Evolutionary conservation across 371 early-diverging fungal species (phyloP), one percentile per base, ranked within the genome.

Genomic region (Nematocida sp.): DNA sequence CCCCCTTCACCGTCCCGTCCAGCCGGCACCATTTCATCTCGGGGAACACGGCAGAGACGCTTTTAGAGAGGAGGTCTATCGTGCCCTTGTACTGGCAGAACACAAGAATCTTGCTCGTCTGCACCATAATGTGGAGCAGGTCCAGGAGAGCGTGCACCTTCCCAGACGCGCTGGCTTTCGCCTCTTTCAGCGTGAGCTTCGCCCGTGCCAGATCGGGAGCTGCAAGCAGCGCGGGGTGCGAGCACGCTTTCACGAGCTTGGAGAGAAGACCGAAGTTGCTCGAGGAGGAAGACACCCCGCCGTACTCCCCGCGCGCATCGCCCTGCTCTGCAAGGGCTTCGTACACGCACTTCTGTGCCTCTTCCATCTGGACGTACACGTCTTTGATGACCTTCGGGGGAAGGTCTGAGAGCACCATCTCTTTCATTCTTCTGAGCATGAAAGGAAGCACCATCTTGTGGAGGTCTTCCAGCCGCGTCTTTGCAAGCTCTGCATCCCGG

Each of bases 311-410:
- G 4, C 32, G 8, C 0, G 27, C 25, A n/a, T 23, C 41, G 0
- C 43, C 78, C 31, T 48, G 57, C 17, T 15, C n/a, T 15, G 87
- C 84, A 81, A 93, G 91, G 75, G 90, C 89, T 40, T 92, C 89
- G 80, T 96, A 96, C 27, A 96, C 80, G 53, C 87, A 85, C 79
- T 86, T 87, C 82, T 90, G 87, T 51, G 80, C 80, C 81, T 89
- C 90, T 63, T 89, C 88, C 37, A 97, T 83, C 63, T 94, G 92
- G 81, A 96, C 94, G 80, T 91, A 91, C 79, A 95, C 89, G 82
- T 96, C 97, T 83, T 89, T 87, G 75, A 96, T 94, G 76, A 97
- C 96, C 85, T 99, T 99, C 29, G 95, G 95, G 37, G 98, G 99
- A 66, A 99, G 81, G 81, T 96, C 97, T 70, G 91, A 87, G 64